These are phyloP conservation scores for Westerdykella sp. DNA, from an alignment of 2,329 filamentous ascomycete genomes.

Conservation along the genomic window DNA sequence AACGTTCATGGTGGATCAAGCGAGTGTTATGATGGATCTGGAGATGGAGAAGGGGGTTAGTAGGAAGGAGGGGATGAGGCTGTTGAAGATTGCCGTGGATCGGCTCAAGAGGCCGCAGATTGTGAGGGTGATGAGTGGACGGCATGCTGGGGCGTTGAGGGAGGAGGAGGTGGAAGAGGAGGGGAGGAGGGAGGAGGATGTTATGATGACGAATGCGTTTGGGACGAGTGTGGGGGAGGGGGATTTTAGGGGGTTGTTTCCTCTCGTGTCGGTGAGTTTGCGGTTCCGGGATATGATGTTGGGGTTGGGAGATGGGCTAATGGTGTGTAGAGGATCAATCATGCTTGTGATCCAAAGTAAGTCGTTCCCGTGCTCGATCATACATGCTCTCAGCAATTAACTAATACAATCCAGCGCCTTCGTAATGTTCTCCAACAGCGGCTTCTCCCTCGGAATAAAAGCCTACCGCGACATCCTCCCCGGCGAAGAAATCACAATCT, in stretches of 20 bases:
- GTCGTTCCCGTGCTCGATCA: not conserved
- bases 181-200: slow-evolving; percentile 9
- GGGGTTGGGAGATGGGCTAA: not conserved
- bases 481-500: slow-evolving; percentile 22
- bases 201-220: slow-evolving; percentile 22
- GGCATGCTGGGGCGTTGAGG: slow-evolving; percentile 2
- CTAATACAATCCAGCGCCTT: slow-evolving; percentile 11
- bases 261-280: slow-evolving; percentile 13
- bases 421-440: slow-evolving; percentile 19
- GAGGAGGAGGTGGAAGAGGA: slow-evolving; percentile 1
- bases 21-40: slow-evolving; percentile 12
- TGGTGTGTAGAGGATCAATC: slow-evolving; percentile 15
- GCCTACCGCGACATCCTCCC: slow-evolving; percentile 15
- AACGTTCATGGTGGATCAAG: slow-evolving; percentile 23
- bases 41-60: slow-evolving; percentile 4
- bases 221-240: slow-evolving; percentile 13
- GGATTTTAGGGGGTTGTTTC: slow-evolving; percentile 12
- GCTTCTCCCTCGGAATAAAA: slow-evolving; percentile 17
- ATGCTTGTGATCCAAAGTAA: slow-evolving; percentile 16
- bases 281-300: not conserved
- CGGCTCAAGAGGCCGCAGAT: slow-evolving; percentile 7
- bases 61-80: not conserved
- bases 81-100: slow-evolving; percentile 11
- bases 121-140: slow-evolving; percentile 13
- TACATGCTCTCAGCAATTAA: not conserved